phyloP scores from a whole-genome alignment of 768 basidiomycete species.

The Lepiota subincarnata region DNA sequence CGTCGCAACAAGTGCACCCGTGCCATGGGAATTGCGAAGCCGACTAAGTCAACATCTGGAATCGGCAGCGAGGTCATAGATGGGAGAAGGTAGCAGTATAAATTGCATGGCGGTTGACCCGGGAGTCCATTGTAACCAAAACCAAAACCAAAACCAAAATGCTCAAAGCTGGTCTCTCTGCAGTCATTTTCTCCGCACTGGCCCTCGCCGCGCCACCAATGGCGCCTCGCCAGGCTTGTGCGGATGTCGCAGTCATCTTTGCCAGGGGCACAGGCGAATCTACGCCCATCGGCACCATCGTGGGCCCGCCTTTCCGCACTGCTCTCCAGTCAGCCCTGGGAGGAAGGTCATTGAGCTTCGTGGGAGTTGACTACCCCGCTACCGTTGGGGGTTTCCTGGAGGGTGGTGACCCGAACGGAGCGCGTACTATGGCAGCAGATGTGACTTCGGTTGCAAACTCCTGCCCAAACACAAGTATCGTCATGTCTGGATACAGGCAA shows the following conservation, averaged over 20 bases:
- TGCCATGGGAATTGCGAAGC: not conserved
- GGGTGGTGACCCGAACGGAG: constrained; percentile 32
- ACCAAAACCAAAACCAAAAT: too few species aligned
- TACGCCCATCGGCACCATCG: constrained; percentile 29
- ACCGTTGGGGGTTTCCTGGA: constrained; percentile 31
- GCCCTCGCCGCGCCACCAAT: constrained; percentile 17
- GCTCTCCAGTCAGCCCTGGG: constrained; percentile 27
- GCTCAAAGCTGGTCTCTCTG: constrained; percentile 15
- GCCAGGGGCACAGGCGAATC: constrained; percentile 34
- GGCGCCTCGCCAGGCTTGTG: constrained; percentile 20
- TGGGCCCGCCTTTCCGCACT: constrained; percentile 32
- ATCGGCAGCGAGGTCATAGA: not conserved
- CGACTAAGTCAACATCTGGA: not conserved
- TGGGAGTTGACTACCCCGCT: constrained; percentile 34
- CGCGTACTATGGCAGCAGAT: constrained; percentile 30
- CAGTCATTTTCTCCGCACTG: constrained; percentile 18
- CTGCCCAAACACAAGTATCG: constrained; percentile 29
- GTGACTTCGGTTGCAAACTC: constrained; percentile 23
- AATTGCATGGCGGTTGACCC: not conserved
- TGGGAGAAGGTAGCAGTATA: not conserved
- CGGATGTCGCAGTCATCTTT: constrained; percentile 32
- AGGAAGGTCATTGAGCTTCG: constrained; percentile 28
- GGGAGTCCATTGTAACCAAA: not conserved
- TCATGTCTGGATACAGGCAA: constrained; percentile 32
- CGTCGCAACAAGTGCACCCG: constrained; percentile 1